These are phyloP conservation scores for Knoxia roxburghii DNA, from an alignment of 257 asterid species.

Conservation along the genomic window DNA sequence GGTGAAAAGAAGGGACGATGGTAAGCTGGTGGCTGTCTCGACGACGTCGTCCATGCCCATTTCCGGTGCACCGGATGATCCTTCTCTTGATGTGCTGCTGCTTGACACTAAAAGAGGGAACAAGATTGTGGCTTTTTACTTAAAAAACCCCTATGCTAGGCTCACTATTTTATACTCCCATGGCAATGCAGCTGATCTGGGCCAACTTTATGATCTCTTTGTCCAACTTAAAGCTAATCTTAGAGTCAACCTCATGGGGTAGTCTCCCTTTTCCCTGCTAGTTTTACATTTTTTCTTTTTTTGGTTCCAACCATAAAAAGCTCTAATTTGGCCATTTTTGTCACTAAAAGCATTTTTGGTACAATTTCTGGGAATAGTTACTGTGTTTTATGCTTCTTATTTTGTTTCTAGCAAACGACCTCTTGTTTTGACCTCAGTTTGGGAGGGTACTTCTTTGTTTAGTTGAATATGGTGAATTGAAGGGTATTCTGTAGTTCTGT, in stretches of 20 bases:
- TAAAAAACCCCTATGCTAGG: conserved; percentile 82
- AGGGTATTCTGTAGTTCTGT: not conserved
- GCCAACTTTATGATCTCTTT: conserved; percentile 95
- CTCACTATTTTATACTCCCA: conserved; percentile 86
- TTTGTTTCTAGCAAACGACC: conserved; percentile 3
- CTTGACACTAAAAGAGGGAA: conserved; percentile 73
- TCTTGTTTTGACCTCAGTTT: not conserved
- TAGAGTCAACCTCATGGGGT: conserved; percentile 95
- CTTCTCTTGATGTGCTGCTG: conserved; percentile 60
- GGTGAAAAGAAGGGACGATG: conserved; percentile 68
- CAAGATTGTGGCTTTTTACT: conserved; percentile 84
- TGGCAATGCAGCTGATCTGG: conserved; percentile 99
- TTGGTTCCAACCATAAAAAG: not conserved
- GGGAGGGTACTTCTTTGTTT: not conserved
- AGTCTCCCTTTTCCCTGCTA: not conserved
- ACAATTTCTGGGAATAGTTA: not conserved
- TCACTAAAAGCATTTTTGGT: not conserved
- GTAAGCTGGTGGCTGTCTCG: conserved; percentile 68
- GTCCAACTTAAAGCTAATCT: conserved; percentile 94
- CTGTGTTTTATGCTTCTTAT: not conserved
- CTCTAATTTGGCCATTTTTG: not conserved
- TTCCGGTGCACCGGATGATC: conserved; percentile 55
- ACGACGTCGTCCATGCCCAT: conserved; percentile 64
- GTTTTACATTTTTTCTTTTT: not conserved
- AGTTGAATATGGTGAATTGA: not conserved